Conservation (phyloP, 2,329 filamentous ascomycete genomes). For the Cordyceps tenuipes region DNA sequence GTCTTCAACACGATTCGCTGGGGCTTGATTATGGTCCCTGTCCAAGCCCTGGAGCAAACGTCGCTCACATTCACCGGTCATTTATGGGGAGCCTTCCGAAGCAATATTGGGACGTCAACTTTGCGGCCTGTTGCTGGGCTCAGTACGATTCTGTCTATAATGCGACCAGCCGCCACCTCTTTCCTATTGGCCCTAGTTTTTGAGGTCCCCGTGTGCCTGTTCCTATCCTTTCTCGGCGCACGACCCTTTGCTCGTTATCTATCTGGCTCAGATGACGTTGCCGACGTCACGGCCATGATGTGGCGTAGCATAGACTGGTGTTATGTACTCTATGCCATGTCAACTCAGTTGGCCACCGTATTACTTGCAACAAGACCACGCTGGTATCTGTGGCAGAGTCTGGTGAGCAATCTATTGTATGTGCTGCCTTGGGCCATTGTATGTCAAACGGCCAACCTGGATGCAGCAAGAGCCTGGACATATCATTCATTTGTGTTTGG, state of each 20-base stretch:
- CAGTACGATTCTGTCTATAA: constrained; percentile 29
- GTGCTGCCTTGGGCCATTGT: constrained; percentile 65
- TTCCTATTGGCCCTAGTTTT: constrained; percentile 43
- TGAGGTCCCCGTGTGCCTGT: constrained; percentile 55
- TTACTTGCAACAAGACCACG: constrained; percentile 54
- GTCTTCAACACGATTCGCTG: constrained; percentile 67
- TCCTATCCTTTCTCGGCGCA: constrained; percentile 52
- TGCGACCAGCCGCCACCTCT: constrained; percentile 45
- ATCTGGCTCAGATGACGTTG: constrained; percentile 47
- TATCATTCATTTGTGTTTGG: constrained; percentile 61
- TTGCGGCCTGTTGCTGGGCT: constrained; percentile 15
- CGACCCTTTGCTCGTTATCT: constrained; percentile 55
- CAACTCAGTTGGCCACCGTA: constrained; percentile 56
- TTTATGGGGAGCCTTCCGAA: constrained; percentile 48
- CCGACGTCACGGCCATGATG: constrained; percentile 56
- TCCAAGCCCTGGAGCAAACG: constrained; percentile 58
- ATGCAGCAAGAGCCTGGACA: constrained; percentile 51
- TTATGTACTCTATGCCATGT: constrained; percentile 60
- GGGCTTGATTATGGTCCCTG: constrained; percentile 67
- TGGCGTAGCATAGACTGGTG: constrained; percentile 56
- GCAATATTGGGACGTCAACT: constrained; percentile 18
- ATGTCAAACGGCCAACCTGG: constrained; percentile 40
- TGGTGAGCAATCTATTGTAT: constrained; percentile 59
- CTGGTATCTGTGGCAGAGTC: constrained; percentile 61
- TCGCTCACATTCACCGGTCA: constrained; percentile 59